Evolutionary conservation across 2,329 filamentous ascomycete genomes (phyloP), one percentile per base, ranked within the genome.

Genomic region (Pezicula carpinea): DNA sequence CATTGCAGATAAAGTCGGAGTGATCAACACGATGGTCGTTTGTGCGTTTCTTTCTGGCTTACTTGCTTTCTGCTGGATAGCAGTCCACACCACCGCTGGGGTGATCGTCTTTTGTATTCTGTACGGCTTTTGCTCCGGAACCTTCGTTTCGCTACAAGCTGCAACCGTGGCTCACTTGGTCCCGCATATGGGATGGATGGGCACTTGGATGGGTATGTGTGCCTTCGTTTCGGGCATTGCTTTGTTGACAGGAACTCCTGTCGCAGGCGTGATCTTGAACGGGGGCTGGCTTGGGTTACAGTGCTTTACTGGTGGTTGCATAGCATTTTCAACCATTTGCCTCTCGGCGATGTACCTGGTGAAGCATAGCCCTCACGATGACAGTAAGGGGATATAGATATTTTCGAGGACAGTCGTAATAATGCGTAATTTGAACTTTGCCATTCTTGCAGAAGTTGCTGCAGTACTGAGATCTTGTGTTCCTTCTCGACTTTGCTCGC

Each of bases 61-160:
- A 11, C n/a, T 45, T 18, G 39, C 39, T n/a, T 46, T 36, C 15
- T 46, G 41, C 2, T 75, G 78, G 78, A 65, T 78, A 7, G 69
- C 72, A 3, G 26, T 41, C 6, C 22, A 29, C n/a, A 62, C 58
- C 13, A 61, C 72, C 0, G 39, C 64, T 0, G 73, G 75, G 0
- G 65, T 87, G 21, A 87, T 85, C 57, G 71, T 69, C 1, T 89
- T 85, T 74, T 69, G 77, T 0, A 67, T 72, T 0, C 70, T 83
- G 47, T 87, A 85, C 57, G 85, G 86, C 1, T 69, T 86, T 39
- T 74, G 74, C 3, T 78, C 74, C 0, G 82, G 80, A 0, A 81
- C 43, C 5, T 31, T 39, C n/a, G 29, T 76, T 17, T 43, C 38
- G 4, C 13, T 50, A n/a, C 34, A 22, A 8, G 32, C 23, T 22